phyloP scores from a whole-genome alignment of 768 basidiomycete genomes.

The Leccinum pellstonianum region DNA sequence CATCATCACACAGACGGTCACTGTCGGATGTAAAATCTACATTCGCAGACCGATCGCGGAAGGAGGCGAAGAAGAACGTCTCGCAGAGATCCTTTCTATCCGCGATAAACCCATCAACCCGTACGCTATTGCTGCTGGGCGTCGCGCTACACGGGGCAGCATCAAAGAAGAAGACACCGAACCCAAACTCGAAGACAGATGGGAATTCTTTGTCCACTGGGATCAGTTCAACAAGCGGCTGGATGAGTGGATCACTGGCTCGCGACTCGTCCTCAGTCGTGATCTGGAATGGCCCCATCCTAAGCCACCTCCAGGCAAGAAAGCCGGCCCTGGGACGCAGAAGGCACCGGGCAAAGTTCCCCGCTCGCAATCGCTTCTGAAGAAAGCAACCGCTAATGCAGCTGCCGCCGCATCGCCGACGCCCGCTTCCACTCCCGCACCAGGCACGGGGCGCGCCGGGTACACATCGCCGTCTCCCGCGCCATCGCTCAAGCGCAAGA shows the following conservation, averaged over 20 bases:
- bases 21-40: constrained; percentile 94
- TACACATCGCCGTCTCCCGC: constrained; percentile 57
- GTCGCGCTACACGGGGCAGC: constrained; percentile 41
- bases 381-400: constrained; percentile 68
- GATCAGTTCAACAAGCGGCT: constrained; percentile 98
- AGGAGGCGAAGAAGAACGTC: constrained; percentile 80
- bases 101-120: constrained; percentile 77
- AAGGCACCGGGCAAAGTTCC: constrained; percentile 66
- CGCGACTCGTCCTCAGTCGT: constrained; percentile 75
- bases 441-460: constrained; percentile 32
- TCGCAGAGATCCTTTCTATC: constrained; percentile 94
- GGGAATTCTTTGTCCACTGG: constrained; percentile 98
- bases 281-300: constrained; percentile 98
- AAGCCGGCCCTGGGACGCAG: constrained; percentile 41
- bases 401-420: constrained; percentile 63
- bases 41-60: constrained; percentile 77
- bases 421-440: constrained; percentile 47
- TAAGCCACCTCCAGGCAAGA: constrained; percentile 61
- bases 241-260: constrained; percentile 94
- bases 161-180: constrained; percentile 49
- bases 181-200: constrained; percentile 67
- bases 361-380: constrained; percentile 58
- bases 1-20: constrained; percentile 61
- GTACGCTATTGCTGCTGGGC: constrained; percentile 36
- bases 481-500: constrained; percentile 68